A percentile compares a stretch with the other conserved stretches of the same genome.
Evolutionary conservation across 2,329 filamentous ascomycete species (phyloP).

Genomic region (Colletotrichum eleusines): DNA sequence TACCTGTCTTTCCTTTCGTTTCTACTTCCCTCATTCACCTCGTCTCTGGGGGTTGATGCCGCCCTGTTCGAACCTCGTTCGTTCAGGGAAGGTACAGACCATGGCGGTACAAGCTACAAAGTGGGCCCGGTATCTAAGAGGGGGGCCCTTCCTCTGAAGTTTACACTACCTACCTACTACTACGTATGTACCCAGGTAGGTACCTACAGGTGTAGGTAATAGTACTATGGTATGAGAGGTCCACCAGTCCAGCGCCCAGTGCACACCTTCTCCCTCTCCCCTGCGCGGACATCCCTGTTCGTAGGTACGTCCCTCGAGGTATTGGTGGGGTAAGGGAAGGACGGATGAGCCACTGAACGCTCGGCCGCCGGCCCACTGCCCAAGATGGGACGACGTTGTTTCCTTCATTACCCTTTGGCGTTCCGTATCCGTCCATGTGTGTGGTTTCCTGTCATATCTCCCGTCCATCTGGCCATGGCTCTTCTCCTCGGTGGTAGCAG

Average conservation of each 20-base stretch:
- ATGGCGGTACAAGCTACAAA: constrained; percentile 25
- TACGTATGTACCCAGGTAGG: no score
- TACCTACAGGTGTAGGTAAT: no score
- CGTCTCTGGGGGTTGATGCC: constrained; percentile 16
- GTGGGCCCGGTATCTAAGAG: constrained; percentile 2
- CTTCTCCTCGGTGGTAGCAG: neutral
- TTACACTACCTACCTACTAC: no score
- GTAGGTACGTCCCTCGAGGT: constrained; percentile 1
- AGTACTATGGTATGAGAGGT: neutral
- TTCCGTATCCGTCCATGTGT: constrained; percentile 19
- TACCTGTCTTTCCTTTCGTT: neutral
- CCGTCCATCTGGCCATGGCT: constrained; percentile 2
- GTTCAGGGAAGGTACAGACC: constrained; percentile 27
- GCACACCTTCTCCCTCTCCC: neutral
- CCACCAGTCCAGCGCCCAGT: neutral
- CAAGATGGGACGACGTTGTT: constrained; percentile 41
- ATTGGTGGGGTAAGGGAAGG: constrained; percentile 15
- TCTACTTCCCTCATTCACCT: neutral
- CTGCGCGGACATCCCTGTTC: constrained; percentile 5
- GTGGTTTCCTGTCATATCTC: constrained; percentile 10
- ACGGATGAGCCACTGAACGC: constrained; percentile 35
- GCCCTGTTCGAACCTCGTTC: constrained; percentile 30
- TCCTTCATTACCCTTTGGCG: constrained; percentile 23
- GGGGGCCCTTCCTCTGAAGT: neutral
- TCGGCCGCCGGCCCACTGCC: constrained; percentile 33